Base-by-base conservation (phyloP, 1,284 basidiomycete genomes). In the Marasmius sp. region DNA sequence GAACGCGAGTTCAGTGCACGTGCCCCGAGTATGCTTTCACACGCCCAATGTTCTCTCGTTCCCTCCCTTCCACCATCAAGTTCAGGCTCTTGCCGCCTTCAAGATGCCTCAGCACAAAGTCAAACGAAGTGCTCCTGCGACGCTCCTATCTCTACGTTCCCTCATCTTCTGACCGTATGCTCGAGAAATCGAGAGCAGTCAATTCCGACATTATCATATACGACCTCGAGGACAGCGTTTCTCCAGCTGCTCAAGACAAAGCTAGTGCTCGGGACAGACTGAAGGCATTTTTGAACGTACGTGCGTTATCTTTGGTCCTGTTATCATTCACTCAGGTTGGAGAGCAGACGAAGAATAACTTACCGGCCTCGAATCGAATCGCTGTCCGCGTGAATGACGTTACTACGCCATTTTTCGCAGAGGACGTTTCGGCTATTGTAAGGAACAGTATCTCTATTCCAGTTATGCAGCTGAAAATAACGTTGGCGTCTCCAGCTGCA, bases 191-290 rank as follows among this genome's bases (percentile, higher is more conserved):
- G 0, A 78, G 91, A 43, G 73, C 69, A 9, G 81, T 81, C 10
- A 72, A 75, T 1, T 88, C 92, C 1, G 93, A 95, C 68, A 81
- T 88, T 38, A 79, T 94, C 37, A 88, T 93, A n/a, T 95, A 93
- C 70, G 93, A 95, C 75, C 79, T 95, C 18, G 93, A 95, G 71
- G 93, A 95, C 71, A 92, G 90, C 61, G 86, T 95, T 0, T 80
- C 91, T 6, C 89, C 89, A 8, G 79, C 79, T 14, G 71, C 76
- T 1, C 65, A 70, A 8, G 85, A 89, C 69, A 95, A 94, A 74
- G 71, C 72, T 9, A 75, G 78, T 56, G 91, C 93, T 0, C 79
- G 93, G 63, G 69, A 72, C 1, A 78, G 85, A 20, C 76, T 95
- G 3, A 71, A 75, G 16, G 75, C 78, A 7, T 91, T 94, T 67